Evolutionary conservation across 2,329 filamentous ascomycete species (phyloP).

Genomic region (Phoma sp.): DNA sequence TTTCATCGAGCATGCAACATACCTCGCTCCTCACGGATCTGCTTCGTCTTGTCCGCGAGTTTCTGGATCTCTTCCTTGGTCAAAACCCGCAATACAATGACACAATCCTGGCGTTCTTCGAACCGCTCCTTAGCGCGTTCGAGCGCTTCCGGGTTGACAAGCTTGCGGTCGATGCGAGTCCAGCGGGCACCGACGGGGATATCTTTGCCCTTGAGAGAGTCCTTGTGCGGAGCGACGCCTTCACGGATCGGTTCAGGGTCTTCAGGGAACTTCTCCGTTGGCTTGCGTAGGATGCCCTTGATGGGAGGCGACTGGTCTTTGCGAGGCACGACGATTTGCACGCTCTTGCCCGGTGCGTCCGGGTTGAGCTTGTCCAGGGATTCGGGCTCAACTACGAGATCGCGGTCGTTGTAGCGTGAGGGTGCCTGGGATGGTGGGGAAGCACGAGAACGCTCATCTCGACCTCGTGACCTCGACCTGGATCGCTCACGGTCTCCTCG

Average conservation of each 20-base stretch:
- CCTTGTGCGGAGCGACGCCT: constrained; percentile 92
- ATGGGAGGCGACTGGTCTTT: constrained; percentile 68
- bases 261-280: constrained; percentile 84
- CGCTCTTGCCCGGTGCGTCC: constrained; percentile 41
- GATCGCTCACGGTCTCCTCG: constrained; percentile 33
- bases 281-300: constrained; percentile 85
- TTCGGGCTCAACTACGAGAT: constrained; percentile 44
- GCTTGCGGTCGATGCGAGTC: constrained; percentile 88
- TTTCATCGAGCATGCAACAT: neutral
- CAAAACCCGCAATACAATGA: constrained; percentile 88
- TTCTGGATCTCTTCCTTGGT: constrained; percentile 88
- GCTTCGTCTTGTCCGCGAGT: constrained; percentile 80
- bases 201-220: constrained; percentile 73
- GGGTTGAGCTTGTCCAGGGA: constrained; percentile 29
- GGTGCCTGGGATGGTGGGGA: constrained; percentile 32
- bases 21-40: constrained; percentile 67
- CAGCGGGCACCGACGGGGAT: constrained; percentile 79
- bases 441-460: constrained; percentile 33
- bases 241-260: constrained; percentile 83
- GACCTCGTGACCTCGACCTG: constrained; percentile 30
- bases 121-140: constrained; percentile 88
- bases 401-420: constrained; percentile 39
- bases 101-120: constrained; percentile 90
- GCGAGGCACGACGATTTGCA: constrained; percentile 72
- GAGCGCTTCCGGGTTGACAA: constrained; percentile 89